Percentiles rank a stretch among this genome's conserved stretches.
These are phyloP conservation scores for Nemania sp. DNA, from an alignment of 2,329 filamentous ascomycete species.

Conservation along the genomic window DNA sequence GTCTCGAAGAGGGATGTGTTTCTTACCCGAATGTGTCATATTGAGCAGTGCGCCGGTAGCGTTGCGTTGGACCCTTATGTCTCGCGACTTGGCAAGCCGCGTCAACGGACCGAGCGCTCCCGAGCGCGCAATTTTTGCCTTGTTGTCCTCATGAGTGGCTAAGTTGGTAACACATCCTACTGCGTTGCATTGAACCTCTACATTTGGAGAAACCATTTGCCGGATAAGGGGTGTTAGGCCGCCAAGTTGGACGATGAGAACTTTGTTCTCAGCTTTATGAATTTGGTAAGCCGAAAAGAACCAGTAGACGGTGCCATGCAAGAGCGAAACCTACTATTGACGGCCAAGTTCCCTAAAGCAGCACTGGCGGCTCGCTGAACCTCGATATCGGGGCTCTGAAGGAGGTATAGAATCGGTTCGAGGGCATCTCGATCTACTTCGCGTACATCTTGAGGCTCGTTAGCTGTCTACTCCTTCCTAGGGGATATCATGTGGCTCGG, in stretches of 20 bases:
- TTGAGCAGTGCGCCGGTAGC: constrained; percentile 95
- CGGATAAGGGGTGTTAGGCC: constrained; percentile 90
- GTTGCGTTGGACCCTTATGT: constrained; percentile 98
- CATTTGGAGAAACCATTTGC: constrained; percentile 97
- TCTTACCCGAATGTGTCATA: constrained; percentile 96
- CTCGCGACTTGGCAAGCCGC: constrained; percentile 90
- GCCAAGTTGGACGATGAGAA: constrained; percentile 89
- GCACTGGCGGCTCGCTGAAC: constrained; percentile 96
- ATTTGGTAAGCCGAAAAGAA: constrained; percentile 21
- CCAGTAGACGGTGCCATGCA: background rate
- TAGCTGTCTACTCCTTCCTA: background rate
- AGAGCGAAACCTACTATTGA: constrained; percentile 77
- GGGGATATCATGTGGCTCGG: background rate
- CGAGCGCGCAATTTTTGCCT: constrained; percentile 95
- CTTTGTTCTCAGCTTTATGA: constrained; percentile 87
- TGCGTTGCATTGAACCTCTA: constrained; percentile 98
- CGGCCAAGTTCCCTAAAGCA: constrained; percentile 91
- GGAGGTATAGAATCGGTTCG: constrained; percentile 91
- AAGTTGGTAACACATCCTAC: constrained; percentile 98
- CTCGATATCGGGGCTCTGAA: constrained; percentile 95
- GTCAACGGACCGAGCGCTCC: constrained; percentile 91
- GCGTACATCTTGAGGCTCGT: constrained; percentile 73
- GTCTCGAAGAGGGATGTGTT: background rate
- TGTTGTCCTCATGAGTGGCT: constrained; percentile 98
- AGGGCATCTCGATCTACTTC: constrained; percentile 95